phyloP scores from a whole-genome alignment of 2,329 filamentous ascomycete genomes.

The Ceratocystis lukuohia region DNA sequence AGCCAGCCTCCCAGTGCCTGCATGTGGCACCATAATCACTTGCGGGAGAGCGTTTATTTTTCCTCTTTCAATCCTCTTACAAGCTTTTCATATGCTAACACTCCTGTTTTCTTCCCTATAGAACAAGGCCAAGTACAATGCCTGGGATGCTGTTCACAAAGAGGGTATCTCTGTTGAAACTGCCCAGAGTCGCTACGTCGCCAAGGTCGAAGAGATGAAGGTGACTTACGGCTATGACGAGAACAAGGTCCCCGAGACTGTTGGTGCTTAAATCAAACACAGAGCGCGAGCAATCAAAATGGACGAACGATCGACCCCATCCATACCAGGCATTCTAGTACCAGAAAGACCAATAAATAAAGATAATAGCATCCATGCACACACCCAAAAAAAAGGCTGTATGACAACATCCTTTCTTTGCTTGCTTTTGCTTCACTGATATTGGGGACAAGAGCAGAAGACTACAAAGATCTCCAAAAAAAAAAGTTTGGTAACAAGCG shows the following conservation, averaged over 20 bases:
- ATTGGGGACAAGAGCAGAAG: no score
- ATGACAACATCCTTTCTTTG: no score
- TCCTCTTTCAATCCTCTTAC: background rate
- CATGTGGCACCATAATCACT: no score
- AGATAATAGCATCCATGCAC: background rate
- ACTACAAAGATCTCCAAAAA: no score
- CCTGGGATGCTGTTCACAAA: slow-evolving; percentile 61
- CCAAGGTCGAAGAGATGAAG: slow-evolving; percentile 59
- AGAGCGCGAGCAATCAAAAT: background rate
- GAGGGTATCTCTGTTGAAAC: slow-evolving; percentile 46
- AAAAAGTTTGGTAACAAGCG: no score
- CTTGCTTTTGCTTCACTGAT: no score
- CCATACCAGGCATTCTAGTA: background rate
- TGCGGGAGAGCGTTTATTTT: background rate
- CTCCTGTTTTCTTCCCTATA: slow-evolving; percentile 26
- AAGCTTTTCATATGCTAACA: slow-evolving; percentile 7
- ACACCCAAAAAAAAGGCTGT: background rate
- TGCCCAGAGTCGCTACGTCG: slow-evolving; percentile 67
- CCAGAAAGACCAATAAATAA: background rate
- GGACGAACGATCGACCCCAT: background rate
- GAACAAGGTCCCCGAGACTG: slow-evolving; percentile 48
- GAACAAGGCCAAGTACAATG: slow-evolving; percentile 68
- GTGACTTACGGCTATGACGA: slow-evolving; percentile 52
- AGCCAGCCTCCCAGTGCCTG: background rate
- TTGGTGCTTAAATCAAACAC: slow-evolving; percentile 27